Conservation (phyloP, 331 rosid species). For the Saraca asoca region DNA sequence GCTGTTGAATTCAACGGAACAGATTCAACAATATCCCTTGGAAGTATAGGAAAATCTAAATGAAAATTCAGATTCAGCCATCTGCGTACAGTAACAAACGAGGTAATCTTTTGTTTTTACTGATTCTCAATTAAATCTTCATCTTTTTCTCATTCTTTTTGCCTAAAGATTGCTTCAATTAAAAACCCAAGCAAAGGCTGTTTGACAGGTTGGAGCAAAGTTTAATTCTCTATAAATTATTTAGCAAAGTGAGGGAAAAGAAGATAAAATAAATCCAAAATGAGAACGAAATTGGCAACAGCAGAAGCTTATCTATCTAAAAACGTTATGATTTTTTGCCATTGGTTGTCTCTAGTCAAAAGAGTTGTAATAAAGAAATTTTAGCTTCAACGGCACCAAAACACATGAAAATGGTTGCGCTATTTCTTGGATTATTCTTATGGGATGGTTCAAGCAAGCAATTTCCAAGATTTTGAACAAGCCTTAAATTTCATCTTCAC, state of each 20-base stretch:
- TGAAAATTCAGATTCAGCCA: neutral
- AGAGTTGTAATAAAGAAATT: neutral
- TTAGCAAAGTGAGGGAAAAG: no score
- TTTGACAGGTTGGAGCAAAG: neutral
- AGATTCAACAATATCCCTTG: neutral
- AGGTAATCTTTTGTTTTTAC: no score
- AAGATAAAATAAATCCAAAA: no score
- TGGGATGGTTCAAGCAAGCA: neutral
- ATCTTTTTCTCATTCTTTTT: no score
- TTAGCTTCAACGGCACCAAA: neutral
- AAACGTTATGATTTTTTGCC: constrained; percentile 21
- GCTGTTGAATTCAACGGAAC: constrained; percentile 6
- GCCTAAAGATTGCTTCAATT: neutral
- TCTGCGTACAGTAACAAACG: no score
- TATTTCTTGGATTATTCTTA: no score
- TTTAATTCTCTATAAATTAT: no score
- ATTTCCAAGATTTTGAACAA: neutral
- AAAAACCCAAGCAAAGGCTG: neutral
- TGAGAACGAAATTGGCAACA: no score
- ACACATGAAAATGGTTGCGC: neutral
- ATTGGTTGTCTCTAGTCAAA: constrained; percentile 15
- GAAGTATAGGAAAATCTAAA: neutral
- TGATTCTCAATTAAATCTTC: no score
- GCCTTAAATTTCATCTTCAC: constrained; percentile 28
- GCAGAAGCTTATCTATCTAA: constrained; percentile 15